A percentile compares a stretch with the other conserved stretches of the same genome.
Conservation (phyloP, 192 early-diverging fungal species). For the Linnemannia elongata region DNA sequence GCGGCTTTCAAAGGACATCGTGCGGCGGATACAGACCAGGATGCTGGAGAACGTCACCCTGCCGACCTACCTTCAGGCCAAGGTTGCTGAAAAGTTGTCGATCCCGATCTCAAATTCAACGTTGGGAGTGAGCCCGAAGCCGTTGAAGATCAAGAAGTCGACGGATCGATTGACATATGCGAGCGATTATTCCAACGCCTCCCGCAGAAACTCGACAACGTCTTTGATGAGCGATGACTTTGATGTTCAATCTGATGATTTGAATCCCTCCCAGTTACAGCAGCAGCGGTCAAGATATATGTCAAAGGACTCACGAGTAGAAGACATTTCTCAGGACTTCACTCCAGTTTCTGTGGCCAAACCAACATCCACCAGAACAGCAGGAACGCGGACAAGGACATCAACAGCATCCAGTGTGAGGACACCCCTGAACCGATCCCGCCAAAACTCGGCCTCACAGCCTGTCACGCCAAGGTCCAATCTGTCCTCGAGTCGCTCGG, state of each 20-base stretch:
- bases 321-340: slow-evolving; percentile 24
- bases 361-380: not conserved
- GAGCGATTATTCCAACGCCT: slow-evolving; percentile 21
- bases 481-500: not conserved
- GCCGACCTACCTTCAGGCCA: slow-evolving; percentile 26
- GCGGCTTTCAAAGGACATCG: slow-evolving; percentile 68
- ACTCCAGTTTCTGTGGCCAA: slow-evolving; percentile 20
- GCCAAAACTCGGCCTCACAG: slow-evolving; percentile 29
- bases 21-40: slow-evolving; percentile 23
- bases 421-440: slow-evolving; percentile 28
- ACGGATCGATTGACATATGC: slow-evolving; percentile 16
- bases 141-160: slow-evolving; percentile 18
- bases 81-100: slow-evolving; percentile 17
- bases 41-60: slow-evolving; percentile 42
- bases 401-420: slow-evolving; percentile 6
- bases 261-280: not conserved
- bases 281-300: not conserved
- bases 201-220: slow-evolving; percentile 32
- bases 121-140: not conserved
- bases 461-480: not conserved
- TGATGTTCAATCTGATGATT: slow-evolving; percentile 26
- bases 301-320: not conserved
- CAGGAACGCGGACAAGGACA: slow-evolving; percentile 24
- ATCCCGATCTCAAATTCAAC: not conserved
- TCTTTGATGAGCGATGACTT: slow-evolving; percentile 41